phyloP scores from a whole-genome alignment of 352 stramenopile genomes.

The Pythium diclinum region DNA sequence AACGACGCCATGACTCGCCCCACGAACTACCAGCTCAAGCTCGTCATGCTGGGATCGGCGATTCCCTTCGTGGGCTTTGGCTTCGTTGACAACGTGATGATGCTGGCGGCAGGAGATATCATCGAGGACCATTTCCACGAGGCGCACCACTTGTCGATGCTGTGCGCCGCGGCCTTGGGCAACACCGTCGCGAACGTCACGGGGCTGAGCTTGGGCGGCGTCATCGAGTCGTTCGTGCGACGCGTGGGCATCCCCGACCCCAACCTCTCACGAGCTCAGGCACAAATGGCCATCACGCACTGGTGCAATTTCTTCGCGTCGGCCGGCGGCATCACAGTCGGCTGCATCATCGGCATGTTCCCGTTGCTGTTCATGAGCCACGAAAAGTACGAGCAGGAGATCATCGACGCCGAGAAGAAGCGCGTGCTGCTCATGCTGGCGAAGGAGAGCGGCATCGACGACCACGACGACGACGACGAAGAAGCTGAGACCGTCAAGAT shows the following conservation, averaged over 20 bases:
- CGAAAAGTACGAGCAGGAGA: slow-evolving; percentile 55
- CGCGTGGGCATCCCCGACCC: slow-evolving; percentile 66
- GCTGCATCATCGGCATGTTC: slow-evolving; percentile 90
- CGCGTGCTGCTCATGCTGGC: slow-evolving; percentile 18
- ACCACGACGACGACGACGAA: slow-evolving; percentile 14
- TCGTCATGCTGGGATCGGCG: slow-evolving; percentile 75
- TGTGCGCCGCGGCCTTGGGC: slow-evolving; percentile 92
- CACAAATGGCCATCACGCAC: slow-evolving; percentile 69
- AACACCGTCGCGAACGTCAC: slow-evolving; percentile 95
- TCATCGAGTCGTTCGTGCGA: slow-evolving; percentile 84
- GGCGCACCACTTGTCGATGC: slow-evolving; percentile 93
- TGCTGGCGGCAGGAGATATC: slow-evolving; percentile 89
- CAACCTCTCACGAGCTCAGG: slow-evolving; percentile 71
- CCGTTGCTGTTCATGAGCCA: slow-evolving; percentile 87
- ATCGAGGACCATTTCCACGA: slow-evolving; percentile 94
- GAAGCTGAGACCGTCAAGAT: neutral
- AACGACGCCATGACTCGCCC: slow-evolving; percentile 42
- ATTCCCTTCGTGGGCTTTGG: slow-evolving; percentile 85
- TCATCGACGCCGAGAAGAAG: slow-evolving; percentile 34
- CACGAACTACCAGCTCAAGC: slow-evolving; percentile 59
- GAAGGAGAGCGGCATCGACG: slow-evolving; percentile 13
- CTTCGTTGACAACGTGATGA: slow-evolving; percentile 86
- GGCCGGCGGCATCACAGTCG: slow-evolving; percentile 79
- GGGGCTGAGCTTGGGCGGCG: slow-evolving; percentile 90
- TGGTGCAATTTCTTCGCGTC: slow-evolving; percentile 78